These are phyloP conservation scores for Closterium sp. DNA, from an alignment of 139 green algal species.

Conservation along the genomic window DNA sequence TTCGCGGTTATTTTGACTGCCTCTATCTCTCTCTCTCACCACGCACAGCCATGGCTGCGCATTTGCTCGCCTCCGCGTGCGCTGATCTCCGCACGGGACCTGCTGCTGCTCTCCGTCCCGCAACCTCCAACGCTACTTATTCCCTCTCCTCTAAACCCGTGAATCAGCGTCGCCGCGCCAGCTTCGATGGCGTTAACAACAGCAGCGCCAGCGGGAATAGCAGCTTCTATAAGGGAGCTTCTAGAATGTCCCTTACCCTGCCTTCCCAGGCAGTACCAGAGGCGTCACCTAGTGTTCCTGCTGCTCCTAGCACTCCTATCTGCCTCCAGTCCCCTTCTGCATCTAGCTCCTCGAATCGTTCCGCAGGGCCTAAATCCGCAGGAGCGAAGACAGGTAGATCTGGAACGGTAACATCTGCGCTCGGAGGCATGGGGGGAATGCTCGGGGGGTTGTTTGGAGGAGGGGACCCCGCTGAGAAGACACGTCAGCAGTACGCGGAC, in stretches of 20 bases:
- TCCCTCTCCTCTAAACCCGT: neutral
- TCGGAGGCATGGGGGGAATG: conserved; percentile 26
- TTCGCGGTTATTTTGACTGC: neutral
- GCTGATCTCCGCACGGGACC: neutral
- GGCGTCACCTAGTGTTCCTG: neutral
- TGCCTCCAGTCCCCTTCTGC: neutral
- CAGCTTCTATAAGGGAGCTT: neutral
- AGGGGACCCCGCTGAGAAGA: conserved; percentile 46
- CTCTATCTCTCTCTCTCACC: neutral
- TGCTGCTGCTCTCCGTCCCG: neutral
- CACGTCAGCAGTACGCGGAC: conserved; percentile 44
- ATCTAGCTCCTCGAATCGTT: neutral
- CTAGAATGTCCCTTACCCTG: neutral
- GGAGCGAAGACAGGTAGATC: neutral
- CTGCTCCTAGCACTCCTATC: neutral
- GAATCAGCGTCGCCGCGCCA: neutral
- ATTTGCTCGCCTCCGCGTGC: neutral
- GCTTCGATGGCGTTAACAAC: neutral
- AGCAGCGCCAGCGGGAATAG: neutral
- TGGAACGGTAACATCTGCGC: neutral
- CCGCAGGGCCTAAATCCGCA: neutral
- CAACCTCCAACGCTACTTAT: neutral
- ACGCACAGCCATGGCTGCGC: neutral
- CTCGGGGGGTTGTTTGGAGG: conserved; percentile 40
- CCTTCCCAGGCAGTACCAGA: neutral